Evolutionary conservation across 768 basidiomycete genomes (phyloP), one percentile per base, ranked within the genome.

Genomic region (Lactarius akahatsu): DNA sequence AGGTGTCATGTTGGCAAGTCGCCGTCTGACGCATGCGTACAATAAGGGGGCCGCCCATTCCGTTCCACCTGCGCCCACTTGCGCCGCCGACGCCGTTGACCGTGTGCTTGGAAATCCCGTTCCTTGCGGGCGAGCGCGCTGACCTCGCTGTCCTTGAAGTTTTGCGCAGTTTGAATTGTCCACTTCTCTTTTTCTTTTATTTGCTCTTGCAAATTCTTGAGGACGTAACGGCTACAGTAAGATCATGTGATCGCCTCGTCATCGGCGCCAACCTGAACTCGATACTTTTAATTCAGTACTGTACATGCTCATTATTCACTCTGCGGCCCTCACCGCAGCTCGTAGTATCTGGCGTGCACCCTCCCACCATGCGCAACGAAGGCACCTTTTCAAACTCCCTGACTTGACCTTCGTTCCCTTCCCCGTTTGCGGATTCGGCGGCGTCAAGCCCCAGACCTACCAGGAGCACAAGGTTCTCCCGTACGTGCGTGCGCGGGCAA

Each of bases 381-480:
- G 70, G 54, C 23, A 62, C 36, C 38, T 70, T 4, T 70, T 70
- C 57, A 82, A 80, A 16, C 75, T 90, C 18, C 81, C 85, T 18
- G 77, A 82, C 61, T 72, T 86, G 30, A 78, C 84, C 84, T 2
- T 77, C 78, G 8, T 71, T 82, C 58, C 79, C 81, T 6, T 78
- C 81, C 2, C 79, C 60, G 6, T 80, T 65, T 73, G 72, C 10
- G 64, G 70, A 26, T 62, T 71, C 45, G 64, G 72, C 72, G 71
- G 40, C 76, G 80, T 68, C 65, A 81, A 82, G 64, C 72, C 79
- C 11, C 89, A 92, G 72, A 83, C 79, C 15, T 96, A 92, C 73
- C 86, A 87, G 72, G 94, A 96, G 73, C 83, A 85, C 68, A 96
- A 91, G 80, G 83, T 95, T 69, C 81, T 98, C 69, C 94, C 92